Evolutionary conservation across 805 yeast genomes (phyloP).

Genomic region (Zygotorulaspora florentina): DNA sequence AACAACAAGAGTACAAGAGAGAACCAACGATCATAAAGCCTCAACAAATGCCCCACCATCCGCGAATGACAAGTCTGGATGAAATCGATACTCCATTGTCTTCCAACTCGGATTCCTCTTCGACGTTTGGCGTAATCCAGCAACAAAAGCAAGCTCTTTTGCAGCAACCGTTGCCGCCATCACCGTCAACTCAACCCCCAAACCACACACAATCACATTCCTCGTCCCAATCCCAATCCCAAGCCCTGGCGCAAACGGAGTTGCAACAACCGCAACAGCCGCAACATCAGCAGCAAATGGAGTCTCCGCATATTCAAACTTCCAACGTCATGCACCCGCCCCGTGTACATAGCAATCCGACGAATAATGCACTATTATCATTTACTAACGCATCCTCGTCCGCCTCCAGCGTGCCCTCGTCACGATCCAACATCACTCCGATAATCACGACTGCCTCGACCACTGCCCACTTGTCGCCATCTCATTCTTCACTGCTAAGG

Average conservation of each 20-base stretch:
- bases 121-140: constrained; percentile 1
- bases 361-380: constrained; percentile 14
- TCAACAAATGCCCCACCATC: constrained; percentile 13
- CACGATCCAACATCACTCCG: constrained; percentile 10
- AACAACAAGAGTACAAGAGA: constrained; percentile 28
- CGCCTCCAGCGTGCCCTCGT: constrained; percentile 4
- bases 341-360: constrained; percentile 11
- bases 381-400: constrained; percentile 14
- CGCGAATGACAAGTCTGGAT: constrained; percentile 4
- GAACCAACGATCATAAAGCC: constrained; percentile 14
- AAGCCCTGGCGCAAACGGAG: not conserved
- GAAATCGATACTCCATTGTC: constrained; percentile 9
- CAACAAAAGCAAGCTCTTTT: constrained; percentile 8
- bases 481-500: constrained; percentile 25
- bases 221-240: not conserved
- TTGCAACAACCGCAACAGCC: constrained; percentile 5
- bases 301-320: constrained; percentile 5
- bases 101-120: constrained; percentile 4
- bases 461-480: constrained; percentile 23
- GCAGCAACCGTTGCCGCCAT: constrained; percentile 2
- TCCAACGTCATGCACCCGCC: constrained; percentile 17
- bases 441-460: constrained; percentile 17
- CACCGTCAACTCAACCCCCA: constrained; percentile 14
- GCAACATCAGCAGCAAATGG: constrained; percentile 13
- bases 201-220: constrained; percentile 3